Conservation (phyloP, 345 rosid genomes). For the Jatropha curcas region DNA sequence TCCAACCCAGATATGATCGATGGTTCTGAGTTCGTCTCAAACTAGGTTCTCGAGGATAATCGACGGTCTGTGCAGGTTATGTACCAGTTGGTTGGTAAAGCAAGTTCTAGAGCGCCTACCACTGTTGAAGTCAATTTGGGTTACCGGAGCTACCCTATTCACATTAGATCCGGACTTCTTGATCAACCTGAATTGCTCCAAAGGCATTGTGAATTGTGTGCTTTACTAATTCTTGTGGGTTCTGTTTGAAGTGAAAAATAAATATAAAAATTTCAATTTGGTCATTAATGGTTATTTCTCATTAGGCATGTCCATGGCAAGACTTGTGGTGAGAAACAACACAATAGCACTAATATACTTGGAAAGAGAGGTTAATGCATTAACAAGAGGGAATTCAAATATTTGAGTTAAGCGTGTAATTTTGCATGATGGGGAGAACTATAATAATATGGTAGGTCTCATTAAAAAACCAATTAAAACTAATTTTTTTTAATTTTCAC, state of each 20-base stretch:
- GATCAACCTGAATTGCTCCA: slow-evolving; percentile 78
- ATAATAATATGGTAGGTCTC: slow-evolving; percentile 72
- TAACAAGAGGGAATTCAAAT: slow-evolving; percentile 78
- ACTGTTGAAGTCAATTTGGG: slow-evolving; percentile 89
- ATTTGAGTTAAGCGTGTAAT: slow-evolving; percentile 78
- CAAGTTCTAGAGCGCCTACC: slow-evolving; percentile 48
- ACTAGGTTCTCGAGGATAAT: slow-evolving; percentile 27
- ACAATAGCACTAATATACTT: slow-evolving; percentile 73
- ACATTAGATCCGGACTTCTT: slow-evolving; percentile 87
- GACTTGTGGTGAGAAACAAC: slow-evolving; percentile 85
- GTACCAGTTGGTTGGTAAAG: slow-evolving; percentile 48
- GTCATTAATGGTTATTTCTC: slow-evolving; percentile 1
- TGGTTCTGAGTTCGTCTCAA: slow-evolving; percentile 19
- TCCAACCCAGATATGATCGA: too few relatives aligned
- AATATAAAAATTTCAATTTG: too few relatives aligned
- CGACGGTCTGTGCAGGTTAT: slow-evolving; percentile 62
- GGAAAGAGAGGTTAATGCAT: slow-evolving; percentile 72
- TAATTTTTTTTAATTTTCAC: neutral
- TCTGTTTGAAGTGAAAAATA: too few relatives aligned
- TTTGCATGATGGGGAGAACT: slow-evolving; percentile 92
- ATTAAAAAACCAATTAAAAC: neutral
- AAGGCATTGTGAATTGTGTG: slow-evolving; percentile 45
- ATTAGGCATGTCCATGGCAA: slow-evolving; percentile 91
- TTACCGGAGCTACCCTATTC: slow-evolving; percentile 87
- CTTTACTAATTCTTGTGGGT: neutral